Evolutionary conservation across 495 filamentous ascomycete genomes (phyloP).

Genomic region (Penicillium salamii): DNA sequence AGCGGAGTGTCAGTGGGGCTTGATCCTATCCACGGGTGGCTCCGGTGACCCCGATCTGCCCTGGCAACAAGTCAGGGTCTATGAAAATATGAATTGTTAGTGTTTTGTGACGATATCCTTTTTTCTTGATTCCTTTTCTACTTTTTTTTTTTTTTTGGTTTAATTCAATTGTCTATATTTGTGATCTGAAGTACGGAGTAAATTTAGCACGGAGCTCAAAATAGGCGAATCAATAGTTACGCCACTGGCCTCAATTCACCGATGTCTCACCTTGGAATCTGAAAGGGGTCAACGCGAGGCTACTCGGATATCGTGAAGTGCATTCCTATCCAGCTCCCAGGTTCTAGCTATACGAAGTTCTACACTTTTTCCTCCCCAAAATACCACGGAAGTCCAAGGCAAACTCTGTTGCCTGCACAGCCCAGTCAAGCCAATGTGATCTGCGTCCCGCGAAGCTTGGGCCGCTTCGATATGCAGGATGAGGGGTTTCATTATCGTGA

Average conservation of each 20-base stretch:
- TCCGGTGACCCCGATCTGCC: slow-evolving; percentile 12
- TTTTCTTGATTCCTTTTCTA: not conserved
- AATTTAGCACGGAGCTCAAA: not conserved
- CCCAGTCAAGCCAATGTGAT: not conserved
- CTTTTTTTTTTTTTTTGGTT: too few relatives aligned
- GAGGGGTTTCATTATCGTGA: too few relatives aligned
- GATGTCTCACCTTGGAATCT: slow-evolving; percentile 3
- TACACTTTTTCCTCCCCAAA: too few relatives aligned
- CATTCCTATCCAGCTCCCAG: too few relatives aligned
- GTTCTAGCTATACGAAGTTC: too few relatives aligned
- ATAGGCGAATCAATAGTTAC: not conserved
- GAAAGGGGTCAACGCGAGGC: not conserved
- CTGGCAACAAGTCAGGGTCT: not conserved
- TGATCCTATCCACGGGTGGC: too few relatives aligned
- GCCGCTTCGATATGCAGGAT: not conserved
- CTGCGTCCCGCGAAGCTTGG: slow-evolving; percentile 2
- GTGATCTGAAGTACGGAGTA: not conserved
- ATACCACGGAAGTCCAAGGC: too few relatives aligned
- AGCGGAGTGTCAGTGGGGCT: slow-evolving; percentile 48
- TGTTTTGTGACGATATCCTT: not conserved
- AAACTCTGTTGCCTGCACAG: slow-evolving; percentile 15
- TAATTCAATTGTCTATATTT: too few relatives aligned
- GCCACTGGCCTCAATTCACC: not conserved
- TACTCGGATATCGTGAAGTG: not conserved
- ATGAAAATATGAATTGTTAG: slow-evolving; percentile 16